A percentile compares a stretch with the other conserved stretches of the same genome.
Evolutionary conservation across 2,329 filamentous ascomycete species (phyloP).

Genomic region (Colletotrichum horii): DNA sequence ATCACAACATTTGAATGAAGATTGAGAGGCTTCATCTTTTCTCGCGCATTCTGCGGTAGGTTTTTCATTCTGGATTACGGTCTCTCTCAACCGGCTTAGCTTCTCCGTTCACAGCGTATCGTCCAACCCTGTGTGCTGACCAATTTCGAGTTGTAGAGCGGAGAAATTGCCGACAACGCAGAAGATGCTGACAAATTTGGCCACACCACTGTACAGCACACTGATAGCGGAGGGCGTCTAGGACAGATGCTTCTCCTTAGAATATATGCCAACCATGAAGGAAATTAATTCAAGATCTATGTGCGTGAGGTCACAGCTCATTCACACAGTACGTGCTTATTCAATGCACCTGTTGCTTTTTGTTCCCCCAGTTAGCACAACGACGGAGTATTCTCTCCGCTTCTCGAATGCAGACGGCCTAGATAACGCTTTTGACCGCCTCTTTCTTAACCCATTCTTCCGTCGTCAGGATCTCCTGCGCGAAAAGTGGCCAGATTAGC

Average conservation of each 20-base stretch:
- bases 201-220: neutral
- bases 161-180: neutral
- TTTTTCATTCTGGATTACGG: neutral
- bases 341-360: neutral
- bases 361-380: neutral
- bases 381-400: neutral
- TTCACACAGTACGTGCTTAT: neutral
- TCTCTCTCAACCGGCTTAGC: neutral
- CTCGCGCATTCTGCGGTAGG: neutral
- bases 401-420: fast-evolving
- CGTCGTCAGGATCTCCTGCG: neutral
- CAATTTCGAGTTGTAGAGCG: neutral
- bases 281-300: neutral
- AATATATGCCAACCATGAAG: fast-evolving
- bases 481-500: neutral
- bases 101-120: neutral
- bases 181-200: neutral
- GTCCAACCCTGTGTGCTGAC: neutral
- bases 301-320: neutral
- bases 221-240: neutral
- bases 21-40: neutral
- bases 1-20: too few species aligned
- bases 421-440: neutral
- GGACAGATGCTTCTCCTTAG: neutral
- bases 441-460: neutral